Conservation (phyloP, 441 rosid genomes). For the Gossypium gossypioides region DNA sequence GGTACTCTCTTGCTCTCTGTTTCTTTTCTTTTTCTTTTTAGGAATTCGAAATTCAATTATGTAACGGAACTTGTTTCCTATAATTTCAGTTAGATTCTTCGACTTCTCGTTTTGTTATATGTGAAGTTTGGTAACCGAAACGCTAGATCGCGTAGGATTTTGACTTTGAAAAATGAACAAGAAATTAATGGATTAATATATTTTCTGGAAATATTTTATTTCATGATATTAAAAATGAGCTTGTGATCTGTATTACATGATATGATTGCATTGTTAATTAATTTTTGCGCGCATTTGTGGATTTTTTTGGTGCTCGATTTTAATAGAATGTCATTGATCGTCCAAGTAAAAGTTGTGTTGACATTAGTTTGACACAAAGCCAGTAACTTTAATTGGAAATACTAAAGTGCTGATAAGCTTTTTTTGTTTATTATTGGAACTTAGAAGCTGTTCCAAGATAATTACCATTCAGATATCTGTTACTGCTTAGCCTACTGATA, state of each 20-base stretch:
- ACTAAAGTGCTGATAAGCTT: neutral
- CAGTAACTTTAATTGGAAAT: neutral
- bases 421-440: neutral
- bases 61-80: neutral
- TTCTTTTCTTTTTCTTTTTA: neutral
- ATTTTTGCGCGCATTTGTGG: neutral
- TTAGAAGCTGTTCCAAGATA: neutral
- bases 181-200: neutral
- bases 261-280: neutral
- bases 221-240: neutral
- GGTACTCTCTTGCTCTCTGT: conserved; percentile 1
- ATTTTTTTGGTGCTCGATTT: neutral
- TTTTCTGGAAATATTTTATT: neutral
- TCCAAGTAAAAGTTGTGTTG: neutral
- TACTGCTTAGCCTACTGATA: neutral
- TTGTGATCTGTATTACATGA: conserved; percentile 17
- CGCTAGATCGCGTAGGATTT: conserved; percentile 18
- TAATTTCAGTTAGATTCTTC: conserved; percentile 12
- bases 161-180: neutral
- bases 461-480: neutral
- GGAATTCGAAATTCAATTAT: neutral
- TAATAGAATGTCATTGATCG: neutral
- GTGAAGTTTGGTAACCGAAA: conserved; percentile 11
- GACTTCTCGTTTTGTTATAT: neutral
- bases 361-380: neutral